phyloP scores from a whole-genome alignment of 1,284 basidiomycete species.

The Apiotrichum brassicae region DNA sequence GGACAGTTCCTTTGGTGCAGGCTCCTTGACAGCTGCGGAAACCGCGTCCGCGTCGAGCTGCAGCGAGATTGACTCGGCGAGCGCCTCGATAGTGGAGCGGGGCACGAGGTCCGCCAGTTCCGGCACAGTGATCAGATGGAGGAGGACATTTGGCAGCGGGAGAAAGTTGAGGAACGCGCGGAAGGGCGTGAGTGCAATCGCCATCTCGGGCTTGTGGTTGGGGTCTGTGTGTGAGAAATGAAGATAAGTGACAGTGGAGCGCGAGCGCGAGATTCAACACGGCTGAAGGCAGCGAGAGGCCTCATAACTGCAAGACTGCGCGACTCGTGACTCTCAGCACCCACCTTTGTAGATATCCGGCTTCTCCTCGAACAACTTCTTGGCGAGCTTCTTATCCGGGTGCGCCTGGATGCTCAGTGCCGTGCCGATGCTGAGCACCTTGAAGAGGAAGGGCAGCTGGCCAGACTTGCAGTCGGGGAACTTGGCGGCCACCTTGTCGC shows the following conservation, averaged over 20 bases:
- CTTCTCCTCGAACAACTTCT: slow-evolving; percentile 63
- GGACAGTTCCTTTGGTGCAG: slow-evolving; percentile 11
- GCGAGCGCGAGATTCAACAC: not conserved
- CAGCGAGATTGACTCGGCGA: slow-evolving; percentile 54
- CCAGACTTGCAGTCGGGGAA: slow-evolving; percentile 58
- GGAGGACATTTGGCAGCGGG: slow-evolving; percentile 57
- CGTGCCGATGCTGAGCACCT: slow-evolving; percentile 87
- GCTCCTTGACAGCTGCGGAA: slow-evolving; percentile 13
- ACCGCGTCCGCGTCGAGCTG: slow-evolving; percentile 24
- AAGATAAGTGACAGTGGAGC: not conserved
- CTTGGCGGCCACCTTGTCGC: slow-evolving; percentile 62
- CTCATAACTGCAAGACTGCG: not conserved
- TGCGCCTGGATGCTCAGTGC: slow-evolving; percentile 96
- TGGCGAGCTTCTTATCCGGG: slow-evolving; percentile 84
- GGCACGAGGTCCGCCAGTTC: slow-evolving; percentile 73
- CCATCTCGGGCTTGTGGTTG: slow-evolving; percentile 78
- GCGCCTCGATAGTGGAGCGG: slow-evolving; percentile 42
- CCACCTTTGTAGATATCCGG: slow-evolving; percentile 86
- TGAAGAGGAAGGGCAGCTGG: slow-evolving; percentile 87
- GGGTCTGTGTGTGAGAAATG: slow-evolving; percentile 20
- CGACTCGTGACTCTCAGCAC: slow-evolving; percentile 16
- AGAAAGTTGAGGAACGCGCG: slow-evolving; percentile 58
- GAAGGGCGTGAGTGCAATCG: slow-evolving; percentile 87
- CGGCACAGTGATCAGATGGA: slow-evolving; percentile 60
- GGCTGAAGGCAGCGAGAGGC: too few species aligned